Conservation (phyloP, 176 grass and related monocot species). For the Hordeum marinum region DNA sequence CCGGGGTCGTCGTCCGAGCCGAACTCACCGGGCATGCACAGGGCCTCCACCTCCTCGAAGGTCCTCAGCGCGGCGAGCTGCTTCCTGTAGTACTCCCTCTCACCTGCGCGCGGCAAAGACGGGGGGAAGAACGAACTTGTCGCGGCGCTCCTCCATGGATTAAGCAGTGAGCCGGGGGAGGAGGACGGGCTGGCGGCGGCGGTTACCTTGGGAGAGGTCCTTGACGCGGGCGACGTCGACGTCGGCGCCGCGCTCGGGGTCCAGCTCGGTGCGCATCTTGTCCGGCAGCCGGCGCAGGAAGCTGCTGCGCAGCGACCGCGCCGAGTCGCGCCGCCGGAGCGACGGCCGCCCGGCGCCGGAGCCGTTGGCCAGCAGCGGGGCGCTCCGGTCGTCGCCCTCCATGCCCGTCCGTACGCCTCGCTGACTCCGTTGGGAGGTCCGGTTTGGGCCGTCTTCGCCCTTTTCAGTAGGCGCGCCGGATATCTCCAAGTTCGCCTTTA, state of each 20-base stretch:
- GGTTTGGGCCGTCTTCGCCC: not conserved
- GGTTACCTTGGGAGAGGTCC: constrained; percentile 61
- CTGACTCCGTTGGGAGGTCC: not conserved
- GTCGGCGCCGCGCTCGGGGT: constrained; percentile 58
- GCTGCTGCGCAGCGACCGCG: constrained; percentile 55
- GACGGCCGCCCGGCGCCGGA: constrained; percentile 7
- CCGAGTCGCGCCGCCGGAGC: constrained; percentile 50
- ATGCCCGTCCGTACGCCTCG: not conserved
- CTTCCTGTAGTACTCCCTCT: constrained; percentile 72
- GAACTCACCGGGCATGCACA: constrained; percentile 43
- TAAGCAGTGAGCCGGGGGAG: not conserved
- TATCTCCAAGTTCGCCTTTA: not conserved
- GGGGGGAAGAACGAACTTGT: not conserved
- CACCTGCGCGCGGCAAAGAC: constrained; percentile 27
- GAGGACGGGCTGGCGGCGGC: not conserved
- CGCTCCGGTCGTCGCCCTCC: constrained; percentile 40
- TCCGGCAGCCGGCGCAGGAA: constrained; percentile 76
- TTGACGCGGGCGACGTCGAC: constrained; percentile 55
- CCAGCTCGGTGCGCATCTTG: constrained; percentile 56
- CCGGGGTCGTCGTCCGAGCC: constrained; percentile 32
- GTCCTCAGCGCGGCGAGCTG: constrained; percentile 61
- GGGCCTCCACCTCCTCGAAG: constrained; percentile 65
- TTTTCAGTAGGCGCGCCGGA: not conserved
- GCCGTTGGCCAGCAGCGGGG: constrained; percentile 45
- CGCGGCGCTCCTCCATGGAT: not conserved